These are phyloP conservation scores for Zalaria sp. DNA, from an alignment of 2,329 filamentous ascomycete genomes.

Conservation along the genomic window DNA sequence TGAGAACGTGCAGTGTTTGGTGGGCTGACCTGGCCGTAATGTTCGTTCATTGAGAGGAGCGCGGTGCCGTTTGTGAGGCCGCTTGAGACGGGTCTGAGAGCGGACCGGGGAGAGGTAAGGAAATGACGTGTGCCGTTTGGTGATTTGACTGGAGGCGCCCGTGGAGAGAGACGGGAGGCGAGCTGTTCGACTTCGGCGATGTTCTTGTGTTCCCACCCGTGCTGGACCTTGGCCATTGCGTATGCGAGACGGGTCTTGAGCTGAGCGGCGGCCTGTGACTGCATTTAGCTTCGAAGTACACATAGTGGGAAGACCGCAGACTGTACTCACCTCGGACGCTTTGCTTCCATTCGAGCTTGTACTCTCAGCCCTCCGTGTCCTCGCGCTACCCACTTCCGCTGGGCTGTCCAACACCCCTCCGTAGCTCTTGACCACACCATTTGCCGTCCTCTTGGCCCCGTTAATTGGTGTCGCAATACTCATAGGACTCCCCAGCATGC, in stretches of 20 bases:
- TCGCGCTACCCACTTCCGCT: slow-evolving; percentile 21
- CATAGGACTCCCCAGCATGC: slow-evolving; percentile 24
- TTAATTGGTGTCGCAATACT: slow-evolving; percentile 25
- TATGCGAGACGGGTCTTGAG: slow-evolving; percentile 77
- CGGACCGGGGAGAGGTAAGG: slow-evolving; percentile 3
- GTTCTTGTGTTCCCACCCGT: slow-evolving; percentile 70
- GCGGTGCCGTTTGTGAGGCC: slow-evolving; percentile 14
- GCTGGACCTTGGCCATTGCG: slow-evolving; percentile 84
- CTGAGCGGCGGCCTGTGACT: slow-evolving; percentile 54
- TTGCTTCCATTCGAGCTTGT: slow-evolving; percentile 52
- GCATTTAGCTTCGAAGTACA: not conserved
- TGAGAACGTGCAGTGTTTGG: slow-evolving; percentile 1
- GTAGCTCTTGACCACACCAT: slow-evolving; percentile 55
- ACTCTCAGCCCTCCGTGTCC: slow-evolving; percentile 60
- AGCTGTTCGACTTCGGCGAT: slow-evolving; percentile 66
- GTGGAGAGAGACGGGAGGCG: slow-evolving; percentile 34
- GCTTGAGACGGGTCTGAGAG: slow-evolving; percentile 11
- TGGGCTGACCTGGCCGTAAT: slow-evolving; percentile 6
- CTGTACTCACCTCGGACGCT: slow-evolving; percentile 58
- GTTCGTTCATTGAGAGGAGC: slow-evolving; percentile 14
- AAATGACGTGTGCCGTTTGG: not conserved
- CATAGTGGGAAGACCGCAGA: not conserved
- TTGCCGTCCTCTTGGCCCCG: slow-evolving; percentile 61
- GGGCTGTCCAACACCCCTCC: slow-evolving; percentile 9
- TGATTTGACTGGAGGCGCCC: slow-evolving; percentile 3